Conservation (phyloP, 306 rosid genomes). For the Pterocarpus santalinus region DNA sequence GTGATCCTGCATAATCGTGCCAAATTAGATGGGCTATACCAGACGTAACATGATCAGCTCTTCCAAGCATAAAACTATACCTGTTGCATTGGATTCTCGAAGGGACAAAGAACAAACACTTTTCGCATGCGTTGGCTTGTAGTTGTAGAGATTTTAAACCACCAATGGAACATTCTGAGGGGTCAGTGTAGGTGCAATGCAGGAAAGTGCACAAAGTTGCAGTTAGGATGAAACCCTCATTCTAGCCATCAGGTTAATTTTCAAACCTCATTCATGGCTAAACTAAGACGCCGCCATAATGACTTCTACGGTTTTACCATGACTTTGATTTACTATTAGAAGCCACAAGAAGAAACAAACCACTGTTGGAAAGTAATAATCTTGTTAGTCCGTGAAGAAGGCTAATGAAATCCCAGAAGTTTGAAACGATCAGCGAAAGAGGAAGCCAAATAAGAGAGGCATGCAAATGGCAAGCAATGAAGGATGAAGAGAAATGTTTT, state of each 20-base stretch:
- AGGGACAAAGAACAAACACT: not conserved
- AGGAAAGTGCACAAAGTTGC: not conserved
- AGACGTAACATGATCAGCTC: not conserved
- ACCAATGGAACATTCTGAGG: not conserved
- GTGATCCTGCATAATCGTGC: not conserved
- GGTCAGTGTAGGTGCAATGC: not conserved
- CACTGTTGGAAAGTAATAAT: not conserved
- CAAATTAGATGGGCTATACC: not conserved
- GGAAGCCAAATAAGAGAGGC: no score
- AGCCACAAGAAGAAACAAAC: not conserved
- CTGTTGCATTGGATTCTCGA: not conserved
- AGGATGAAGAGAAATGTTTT: no score
- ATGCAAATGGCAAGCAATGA: no score
- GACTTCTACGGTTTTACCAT: no score
- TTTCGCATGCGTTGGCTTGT: not conserved
- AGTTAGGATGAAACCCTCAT: not conserved
- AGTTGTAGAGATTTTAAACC: not conserved
- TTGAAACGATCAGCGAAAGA: no score
- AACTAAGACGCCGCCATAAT: no score
- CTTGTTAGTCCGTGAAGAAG: no score
- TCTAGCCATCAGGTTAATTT: no score
- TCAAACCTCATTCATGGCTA: no score
- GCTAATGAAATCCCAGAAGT: no score
- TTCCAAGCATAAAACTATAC: not conserved
- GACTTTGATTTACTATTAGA: no score